These are phyloP conservation scores for Dictyostelium firmibasis DNA, from an alignment of 78 protist genomes.

Conservation along the genomic window DNA sequence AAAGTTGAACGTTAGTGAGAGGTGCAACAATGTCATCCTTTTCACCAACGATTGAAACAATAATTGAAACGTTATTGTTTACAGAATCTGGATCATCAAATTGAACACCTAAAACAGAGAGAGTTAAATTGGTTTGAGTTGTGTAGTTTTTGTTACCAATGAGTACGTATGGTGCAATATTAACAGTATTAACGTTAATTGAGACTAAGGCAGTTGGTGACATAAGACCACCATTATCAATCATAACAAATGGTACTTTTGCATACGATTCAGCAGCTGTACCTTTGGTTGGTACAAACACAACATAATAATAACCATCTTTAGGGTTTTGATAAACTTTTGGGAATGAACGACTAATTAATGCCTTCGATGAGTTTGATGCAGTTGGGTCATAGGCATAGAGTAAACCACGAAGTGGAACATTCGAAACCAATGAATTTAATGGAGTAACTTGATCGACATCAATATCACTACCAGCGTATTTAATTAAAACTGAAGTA, in stretches of 20 bases:
- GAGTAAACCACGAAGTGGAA: neutral
- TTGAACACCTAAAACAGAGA: neutral
- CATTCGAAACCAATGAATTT: neutral
- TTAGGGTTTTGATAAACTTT: neutral
- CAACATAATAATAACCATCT: neutral
- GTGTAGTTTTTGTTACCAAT: neutral
- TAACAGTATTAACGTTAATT: neutral
- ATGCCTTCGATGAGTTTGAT: neutral
- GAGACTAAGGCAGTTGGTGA: neutral
- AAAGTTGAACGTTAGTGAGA: neutral
- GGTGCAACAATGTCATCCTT: neutral
- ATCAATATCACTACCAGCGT: neutral
- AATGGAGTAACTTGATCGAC: too few species aligned
- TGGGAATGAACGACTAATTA: neutral
- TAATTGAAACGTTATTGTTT: neutral
- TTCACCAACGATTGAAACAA: constrained; percentile 1
- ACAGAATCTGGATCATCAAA: constrained; percentile 15
- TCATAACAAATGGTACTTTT: neutral
- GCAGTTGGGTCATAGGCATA: neutral
- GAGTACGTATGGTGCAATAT: constrained; percentile 16
- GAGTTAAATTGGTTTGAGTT: neutral
- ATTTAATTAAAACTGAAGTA: neutral
- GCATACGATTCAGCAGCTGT: neutral
- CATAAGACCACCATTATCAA: neutral
- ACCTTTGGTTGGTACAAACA: neutral